Base-by-base conservation (phyloP, 1,139 yeast species). In the Wickerhamomyces sp. region DNA sequence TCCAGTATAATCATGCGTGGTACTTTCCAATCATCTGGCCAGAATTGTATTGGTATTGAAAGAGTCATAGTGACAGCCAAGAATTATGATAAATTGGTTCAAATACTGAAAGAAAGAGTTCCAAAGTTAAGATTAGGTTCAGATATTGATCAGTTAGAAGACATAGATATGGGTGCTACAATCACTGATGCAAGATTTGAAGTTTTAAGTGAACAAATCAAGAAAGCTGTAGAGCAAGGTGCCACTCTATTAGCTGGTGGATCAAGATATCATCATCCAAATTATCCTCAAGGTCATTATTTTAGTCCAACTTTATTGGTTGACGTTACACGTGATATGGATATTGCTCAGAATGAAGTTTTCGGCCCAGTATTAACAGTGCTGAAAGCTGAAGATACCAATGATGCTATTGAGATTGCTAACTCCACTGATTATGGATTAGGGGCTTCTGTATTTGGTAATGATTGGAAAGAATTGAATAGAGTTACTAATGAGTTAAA, bases 41-140 rank as follows among this genome's bases (percentile, higher is more conserved):
- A 92, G 61, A 92, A 92, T 59, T 92, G 98, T 65, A 92, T 92
- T 58, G 97, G 98, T 33, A 85, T 92, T 41, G 98, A 92, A 63
- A 72, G 98, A 47, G 95, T 92, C 4, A 82, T 92, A 46, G 88
- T 89, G 34, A 68, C 81, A 40, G 84, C 81, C 3, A 67, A 69
- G 35, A 76, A 78, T 28, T 90, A 92, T 61, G 81, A 78, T 24
- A 56, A 64, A 33, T 64, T 92, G 33, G 79, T 81, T 2, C 64
- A 68, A 0, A 74, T 78, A 10, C 66, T 92, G 34, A 55, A 73
- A 2, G 63, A 68, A 29, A 71, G 94, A 43, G 77, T 92, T 26
- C 69, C 73, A 8, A 58, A 66, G 28, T 63, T 92, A 39, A 70
- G 97, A 39, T 59, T 89, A 13, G 98, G 98, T 5, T 85, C 96